Evolutionary conservation across 306 rosid genomes (phyloP).

Genomic region (Sicyos baderoa): DNA sequence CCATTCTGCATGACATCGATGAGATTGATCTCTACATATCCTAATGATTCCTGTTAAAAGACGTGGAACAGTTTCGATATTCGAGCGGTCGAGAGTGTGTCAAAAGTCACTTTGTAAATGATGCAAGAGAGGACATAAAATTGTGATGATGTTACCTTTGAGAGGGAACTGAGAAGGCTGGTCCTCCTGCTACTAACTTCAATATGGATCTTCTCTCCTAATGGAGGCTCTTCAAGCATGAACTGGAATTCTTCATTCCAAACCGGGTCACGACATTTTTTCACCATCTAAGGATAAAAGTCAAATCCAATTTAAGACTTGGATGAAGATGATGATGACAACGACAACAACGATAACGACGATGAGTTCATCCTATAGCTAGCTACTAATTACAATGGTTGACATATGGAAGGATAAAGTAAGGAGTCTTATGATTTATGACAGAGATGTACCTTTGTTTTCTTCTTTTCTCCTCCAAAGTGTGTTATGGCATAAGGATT

Average conservation of each 20-base stretch:
- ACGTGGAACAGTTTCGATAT: background rate
- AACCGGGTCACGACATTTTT: slow-evolving; percentile 59
- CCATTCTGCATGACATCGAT: slow-evolving; percentile 67
- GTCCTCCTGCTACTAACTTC: slow-evolving; percentile 60
- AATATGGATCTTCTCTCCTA: slow-evolving; percentile 59
- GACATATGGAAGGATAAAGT: background rate
- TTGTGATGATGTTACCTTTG: slow-evolving; percentile 42
- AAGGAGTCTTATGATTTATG: background rate
- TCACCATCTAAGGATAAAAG: slow-evolving; percentile 38
- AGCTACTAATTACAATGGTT: background rate
- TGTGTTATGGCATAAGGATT: slow-evolving; percentile 56
- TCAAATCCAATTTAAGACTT: background rate
- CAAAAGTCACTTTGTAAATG: background rate
- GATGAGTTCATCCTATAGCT: background rate
- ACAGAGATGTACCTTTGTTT: slow-evolving; percentile 54
- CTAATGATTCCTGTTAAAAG: slow-evolving; percentile 52
- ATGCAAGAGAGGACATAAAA: background rate
- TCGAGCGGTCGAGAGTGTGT: background rate
- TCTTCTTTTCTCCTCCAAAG: slow-evolving; percentile 69
- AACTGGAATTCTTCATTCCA: slow-evolving; percentile 93
- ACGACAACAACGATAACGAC: too few relatives aligned
- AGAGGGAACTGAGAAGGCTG: slow-evolving; percentile 33
- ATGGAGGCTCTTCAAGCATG: slow-evolving; percentile 90
- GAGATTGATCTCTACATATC: slow-evolving; percentile 71
- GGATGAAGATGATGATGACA: background rate